Percentiles rank a stretch among this genome's conserved stretches.
Conservation (phyloP, 345 rosid species). For the Lepidium aucheri region DNA sequence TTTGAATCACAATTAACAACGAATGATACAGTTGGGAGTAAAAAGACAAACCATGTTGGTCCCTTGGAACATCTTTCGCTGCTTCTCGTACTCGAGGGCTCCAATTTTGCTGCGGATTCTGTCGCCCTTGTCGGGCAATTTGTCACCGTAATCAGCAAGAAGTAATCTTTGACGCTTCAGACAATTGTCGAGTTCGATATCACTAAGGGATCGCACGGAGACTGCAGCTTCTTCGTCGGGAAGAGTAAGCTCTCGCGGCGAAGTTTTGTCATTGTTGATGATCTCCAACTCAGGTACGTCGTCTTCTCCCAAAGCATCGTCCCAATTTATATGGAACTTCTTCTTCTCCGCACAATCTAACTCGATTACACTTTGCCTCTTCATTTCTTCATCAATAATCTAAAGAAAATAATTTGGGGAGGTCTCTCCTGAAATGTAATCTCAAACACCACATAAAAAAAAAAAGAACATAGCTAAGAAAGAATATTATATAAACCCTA, state of each 20-base stretch:
- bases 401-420: neutral
- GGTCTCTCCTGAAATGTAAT: too few relatives aligned
- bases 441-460: too few relatives aligned
- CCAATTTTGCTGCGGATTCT: constrained; percentile 32
- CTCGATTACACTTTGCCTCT: constrained; percentile 20
- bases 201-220: constrained; percentile 18
- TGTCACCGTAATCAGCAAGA: neutral
- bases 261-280: constrained; percentile 6
- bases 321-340: constrained; percentile 40
- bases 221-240: constrained; percentile 11
- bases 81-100: constrained; percentile 44
- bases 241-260: neutral
- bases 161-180: constrained; percentile 26
- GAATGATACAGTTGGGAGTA: neutral
- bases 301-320: neutral
- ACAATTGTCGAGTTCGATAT: constrained; percentile 26
- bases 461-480: too few relatives aligned
- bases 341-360: constrained; percentile 19
- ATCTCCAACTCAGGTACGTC: constrained; percentile 32
- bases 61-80: constrained; percentile 30
- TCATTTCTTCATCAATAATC: constrained; percentile 3
- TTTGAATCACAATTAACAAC: neutral
- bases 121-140: constrained; percentile 43
- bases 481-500: too few relatives aligned
- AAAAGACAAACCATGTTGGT: constrained; percentile 27